Evolutionary conservation across 1,284 basidiomycete genomes (phyloP), one percentile per base, ranked within the genome.

Genomic region (Leccinum huronense): DNA sequence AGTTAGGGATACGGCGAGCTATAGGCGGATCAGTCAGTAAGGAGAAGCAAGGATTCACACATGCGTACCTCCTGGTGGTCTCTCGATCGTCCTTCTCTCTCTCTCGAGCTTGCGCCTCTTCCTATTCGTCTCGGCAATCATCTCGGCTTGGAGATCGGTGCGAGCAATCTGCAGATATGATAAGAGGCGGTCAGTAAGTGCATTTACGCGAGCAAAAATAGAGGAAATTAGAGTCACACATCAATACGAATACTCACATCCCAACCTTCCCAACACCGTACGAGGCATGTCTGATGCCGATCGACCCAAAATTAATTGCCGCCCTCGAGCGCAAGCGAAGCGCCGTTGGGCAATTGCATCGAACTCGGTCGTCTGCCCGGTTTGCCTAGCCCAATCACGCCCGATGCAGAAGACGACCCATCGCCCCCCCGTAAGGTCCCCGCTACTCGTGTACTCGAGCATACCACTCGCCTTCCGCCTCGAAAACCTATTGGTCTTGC

Each of bases 91-190:
- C 62, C 93, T 83, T 67, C 92, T 84, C 64, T 95, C 94, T 63
- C 94, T 82, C 73, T 96, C 94, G 33, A 96, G 75, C 60, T 84
- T 83, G 48, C 94, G 81, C 59, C 91, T 82, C 75, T 95, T 94
- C 65, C 91, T 81, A 69, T 91, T 93, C 14, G 88, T 86, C 68
- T 95, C 93, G 0, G 93, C 85, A 60, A 94, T 87, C 88, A 94
- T 90, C 16, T 88, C 85, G 0, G 84, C 88, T 68, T 94, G 89
- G n/a, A 95, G 77, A 57, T 89, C 86, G 68, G 90, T 88, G 61
- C 86, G 81, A 19, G 86, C 80, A 65, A 86, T 73, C 89, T 91
- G 59, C 55, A 57, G 30, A 57, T 27, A 27, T 5, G 11, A 27
- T 45, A 19, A 19, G 5, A 61, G 38, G 33, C 7, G 51, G 10